These are phyloP conservation scores for Grosmannia clavigera DNA, from an alignment of 2,329 filamentous ascomycete genomes.

Conservation along the genomic window DNA sequence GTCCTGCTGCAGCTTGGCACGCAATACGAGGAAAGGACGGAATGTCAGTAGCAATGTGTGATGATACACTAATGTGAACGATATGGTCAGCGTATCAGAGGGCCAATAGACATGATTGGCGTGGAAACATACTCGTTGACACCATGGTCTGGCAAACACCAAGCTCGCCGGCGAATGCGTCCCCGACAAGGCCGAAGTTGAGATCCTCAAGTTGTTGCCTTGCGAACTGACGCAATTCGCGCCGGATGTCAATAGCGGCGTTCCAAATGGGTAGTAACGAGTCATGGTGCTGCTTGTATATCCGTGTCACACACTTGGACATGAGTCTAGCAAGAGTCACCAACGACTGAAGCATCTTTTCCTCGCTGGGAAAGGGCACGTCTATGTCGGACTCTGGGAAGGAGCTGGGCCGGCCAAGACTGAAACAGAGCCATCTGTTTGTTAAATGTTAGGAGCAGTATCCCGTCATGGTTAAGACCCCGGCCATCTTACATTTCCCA, in stretches of 20 bases:
- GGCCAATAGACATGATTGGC: not conserved
- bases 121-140: conserved; percentile 5
- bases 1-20: conserved; percentile 9
- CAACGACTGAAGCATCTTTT: conserved; percentile 8
- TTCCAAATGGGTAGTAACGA: conserved; percentile 12
- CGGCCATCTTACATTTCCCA: conserved; percentile 9
- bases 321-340: conserved; percentile 9
- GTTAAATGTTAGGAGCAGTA: not conserved
- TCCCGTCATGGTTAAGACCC: not conserved
- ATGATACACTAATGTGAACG: conserved; percentile 8
- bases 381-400: conserved; percentile 11
- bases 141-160: conserved; percentile 12
- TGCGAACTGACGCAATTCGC: conserved; percentile 10
- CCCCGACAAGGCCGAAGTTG: conserved; percentile 7
- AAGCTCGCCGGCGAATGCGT: conserved; percentile 6
- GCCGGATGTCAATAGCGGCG: conserved; percentile 10
- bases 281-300: conserved; percentile 10
- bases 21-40: conserved; percentile 11
- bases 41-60: conserved; percentile 11
- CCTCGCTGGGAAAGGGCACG: conserved; percentile 10
- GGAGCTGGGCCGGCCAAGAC: conserved; percentile 9
- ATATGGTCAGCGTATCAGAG: not conserved
- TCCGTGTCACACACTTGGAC: conserved; percentile 8
- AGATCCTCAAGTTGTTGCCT: conserved; percentile 7
- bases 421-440: conserved; percentile 10